Evolutionary conservation across 2,329 filamentous ascomycete genomes (phyloP), one percentile per base, ranked within the genome.

Genomic region (Talaromyces sp.): DNA sequence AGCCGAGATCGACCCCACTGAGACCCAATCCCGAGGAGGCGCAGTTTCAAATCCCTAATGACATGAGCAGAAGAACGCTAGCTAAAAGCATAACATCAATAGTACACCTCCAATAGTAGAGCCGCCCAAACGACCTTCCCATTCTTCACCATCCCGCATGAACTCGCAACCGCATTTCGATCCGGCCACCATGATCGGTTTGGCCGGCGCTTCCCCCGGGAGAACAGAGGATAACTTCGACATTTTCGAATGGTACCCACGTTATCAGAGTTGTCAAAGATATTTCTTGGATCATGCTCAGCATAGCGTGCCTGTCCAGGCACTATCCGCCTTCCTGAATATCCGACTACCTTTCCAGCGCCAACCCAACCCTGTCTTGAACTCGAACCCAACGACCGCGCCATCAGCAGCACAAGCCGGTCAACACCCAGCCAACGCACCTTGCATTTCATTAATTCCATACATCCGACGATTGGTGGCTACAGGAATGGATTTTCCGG

Each of bases 271-370:
- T 60, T 99, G 94, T 74, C 86, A 93, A 62, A 85, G 85, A 52
- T 97, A 93, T 77, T 99, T 97, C 69, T 79, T 97, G 66, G 90
- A 97, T 65, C 86, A 93, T 67, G 91, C 91, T 6, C 93, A 97
- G 70, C 87, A 96, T 71, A 88, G 86, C 58, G 83, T 81, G 16
- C 84, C 87, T 9, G 90, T 96, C 13, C 92, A 97, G 75, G 90
- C 91, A 8, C 83, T 97, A 43, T 91, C 91, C 17, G 88, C 91
- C 6, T 91, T 94, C 71, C 79, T 97, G 75, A 97, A 97, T 73
- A 97, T 97, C 69, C 85, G 85, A 57, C 82, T 97, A 0, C 94
- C 94, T 2, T 95, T 87, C 69, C 93, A 97, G 72, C 88, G 85
- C 72, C 73, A 77, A 20, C 62, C 74, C 1, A 77, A 77, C 47